Conservation (phyloP, 768 basidiomycete genomes). For the Cystoderma amianthinum region DNA sequence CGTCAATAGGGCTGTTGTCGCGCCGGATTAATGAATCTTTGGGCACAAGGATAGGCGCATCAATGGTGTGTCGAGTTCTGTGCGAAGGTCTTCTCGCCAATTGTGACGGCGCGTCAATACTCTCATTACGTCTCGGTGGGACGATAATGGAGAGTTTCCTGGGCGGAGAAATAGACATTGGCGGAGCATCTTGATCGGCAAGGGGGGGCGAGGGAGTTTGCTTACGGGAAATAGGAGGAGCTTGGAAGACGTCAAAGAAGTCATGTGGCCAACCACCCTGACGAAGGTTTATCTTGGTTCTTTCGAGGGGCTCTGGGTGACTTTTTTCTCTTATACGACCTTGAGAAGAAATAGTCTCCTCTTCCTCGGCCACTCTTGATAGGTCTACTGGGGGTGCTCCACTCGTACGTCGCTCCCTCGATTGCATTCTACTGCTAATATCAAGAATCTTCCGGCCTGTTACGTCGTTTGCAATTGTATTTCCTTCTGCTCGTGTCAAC, state of each 20-base stretch:
- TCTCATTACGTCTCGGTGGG: slow-evolving; percentile 34
- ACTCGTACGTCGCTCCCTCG: slow-evolving; percentile 57
- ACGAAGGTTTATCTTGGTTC: slow-evolving; percentile 46
- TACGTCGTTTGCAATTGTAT: slow-evolving; percentile 44
- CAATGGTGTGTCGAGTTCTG: slow-evolving; percentile 59
- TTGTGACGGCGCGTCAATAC: slow-evolving; percentile 37
- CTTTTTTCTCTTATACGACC: slow-evolving; percentile 10
- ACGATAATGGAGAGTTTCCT: slow-evolving; percentile 53
- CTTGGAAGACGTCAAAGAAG: slow-evolving; percentile 55
- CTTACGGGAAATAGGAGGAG: slow-evolving; percentile 17
- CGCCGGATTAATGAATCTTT: slow-evolving; percentile 40
- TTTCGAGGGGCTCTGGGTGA: slow-evolving; percentile 18
- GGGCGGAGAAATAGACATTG: slow-evolving; percentile 35
- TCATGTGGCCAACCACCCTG: slow-evolving; percentile 85
- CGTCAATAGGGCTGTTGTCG: slow-evolving; percentile 55
- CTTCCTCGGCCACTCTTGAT: slow-evolving; percentile 66
- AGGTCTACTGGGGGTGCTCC: slow-evolving; percentile 57
- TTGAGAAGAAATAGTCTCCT: slow-evolving; percentile 41
- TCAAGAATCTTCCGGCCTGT: slow-evolving; percentile 21
- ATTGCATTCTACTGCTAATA: slow-evolving; percentile 11
- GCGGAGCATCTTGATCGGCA: slow-evolving; percentile 15
- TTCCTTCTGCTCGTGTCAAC: slow-evolving; percentile 59
- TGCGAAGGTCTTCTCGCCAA: slow-evolving; percentile 55
- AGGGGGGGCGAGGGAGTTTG: slow-evolving; percentile 10
- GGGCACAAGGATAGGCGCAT: slow-evolving; percentile 40